Evolutionary conservation across 176 grass and related monocot species (phyloP), one percentile per base, ranked within the genome.

Genomic region (Alopecurus myosuroides): DNA sequence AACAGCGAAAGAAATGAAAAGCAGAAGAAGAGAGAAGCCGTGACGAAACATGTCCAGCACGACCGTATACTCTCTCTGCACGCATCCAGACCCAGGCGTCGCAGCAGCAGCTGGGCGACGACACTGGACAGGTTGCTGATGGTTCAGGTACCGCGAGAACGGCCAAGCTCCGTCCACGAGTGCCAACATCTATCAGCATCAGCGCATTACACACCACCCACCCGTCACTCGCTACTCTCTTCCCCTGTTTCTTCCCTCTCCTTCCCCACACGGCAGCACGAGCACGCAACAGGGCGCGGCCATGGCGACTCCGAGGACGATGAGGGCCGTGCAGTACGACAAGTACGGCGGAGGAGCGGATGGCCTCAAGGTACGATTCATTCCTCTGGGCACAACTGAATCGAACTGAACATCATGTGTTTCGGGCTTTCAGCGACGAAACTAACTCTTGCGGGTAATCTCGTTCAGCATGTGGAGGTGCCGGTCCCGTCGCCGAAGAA

Each of bases 241-340:
- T 42, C 30, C 64, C 26, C 25, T 8, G 14, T 33, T 18, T 1
- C n/a, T 49, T 9, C 52, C 20, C 23, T 14, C 45, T 51, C 42
- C 42, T 14, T 0, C 12, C 2, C 46, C 14, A 18, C 14, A 49
- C 46, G 46, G 46, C 46, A 18, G 6, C 19, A 3, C 57, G 7
- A 44, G 4, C 60, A 44, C 42, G 13, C 33, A 45, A 11, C 36
- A 51, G 31, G 11, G 26, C 53, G 49, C 12, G 36, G 68, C 86
- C 82, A 92, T 95, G 93, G 93, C 85, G 29, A 41, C 71, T 4
- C 77, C 77, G 25, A 92, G 80, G 71, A 90, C 74, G 25, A 95
- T 95, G 93, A 88, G 30, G 67, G 90, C 93, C 66, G 30, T 86
- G 70, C 90, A 92, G 83, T 95, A 95, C 78, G 90, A 95, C 17